Conservation (phyloP, 352 stramenopile genomes). For the Phytophthora constricta region DNA sequence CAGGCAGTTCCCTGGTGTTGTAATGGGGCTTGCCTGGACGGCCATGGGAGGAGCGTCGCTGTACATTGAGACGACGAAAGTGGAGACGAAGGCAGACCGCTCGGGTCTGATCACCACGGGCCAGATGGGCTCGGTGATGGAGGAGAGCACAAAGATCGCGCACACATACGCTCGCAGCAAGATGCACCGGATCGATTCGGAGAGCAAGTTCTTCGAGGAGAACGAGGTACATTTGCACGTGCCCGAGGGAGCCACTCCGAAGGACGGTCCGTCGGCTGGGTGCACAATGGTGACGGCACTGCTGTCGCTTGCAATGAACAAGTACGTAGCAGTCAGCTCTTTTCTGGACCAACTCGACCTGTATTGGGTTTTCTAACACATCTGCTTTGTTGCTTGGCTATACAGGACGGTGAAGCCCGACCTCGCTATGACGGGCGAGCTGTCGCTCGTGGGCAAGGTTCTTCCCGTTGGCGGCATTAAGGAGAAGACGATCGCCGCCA, state of each 20-base stretch:
- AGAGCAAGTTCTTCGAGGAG: conserved; percentile 96
- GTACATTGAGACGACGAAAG: conserved; percentile 97
- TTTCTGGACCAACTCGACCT: background rate
- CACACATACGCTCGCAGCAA: conserved; percentile 93
- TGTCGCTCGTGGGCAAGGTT: conserved; percentile 98
- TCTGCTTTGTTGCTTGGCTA: conserved; percentile 8
- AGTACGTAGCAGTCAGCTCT: conserved; percentile 50
- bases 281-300: conserved; percentile 98
- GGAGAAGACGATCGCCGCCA: conserved; percentile 99
- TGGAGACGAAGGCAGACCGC: conserved; percentile 71
- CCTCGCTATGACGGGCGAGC: conserved; percentile 98
- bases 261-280: conserved; percentile 98
- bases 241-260: conserved; percentile 97
- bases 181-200: conserved; percentile 62
- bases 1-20: conserved; percentile 93
- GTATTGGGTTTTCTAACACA: conserved; percentile 9
- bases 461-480: conserved; percentile 99
- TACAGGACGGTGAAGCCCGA: conserved; percentile 92
- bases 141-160: conserved; percentile 98
- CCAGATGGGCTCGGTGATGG: conserved; percentile 98
- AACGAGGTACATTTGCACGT: conserved; percentile 98
- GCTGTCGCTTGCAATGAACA: conserved; percentile 94
- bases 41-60: conserved; percentile 97
- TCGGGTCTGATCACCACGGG: conserved; percentile 90
- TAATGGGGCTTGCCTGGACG: conserved; percentile 99